Percentiles rank a stretch among this genome's conserved stretches.
phyloP scores from a whole-genome alignment of 1,284 basidiomycete genomes.

The Ganoderma resinaceum region DNA sequence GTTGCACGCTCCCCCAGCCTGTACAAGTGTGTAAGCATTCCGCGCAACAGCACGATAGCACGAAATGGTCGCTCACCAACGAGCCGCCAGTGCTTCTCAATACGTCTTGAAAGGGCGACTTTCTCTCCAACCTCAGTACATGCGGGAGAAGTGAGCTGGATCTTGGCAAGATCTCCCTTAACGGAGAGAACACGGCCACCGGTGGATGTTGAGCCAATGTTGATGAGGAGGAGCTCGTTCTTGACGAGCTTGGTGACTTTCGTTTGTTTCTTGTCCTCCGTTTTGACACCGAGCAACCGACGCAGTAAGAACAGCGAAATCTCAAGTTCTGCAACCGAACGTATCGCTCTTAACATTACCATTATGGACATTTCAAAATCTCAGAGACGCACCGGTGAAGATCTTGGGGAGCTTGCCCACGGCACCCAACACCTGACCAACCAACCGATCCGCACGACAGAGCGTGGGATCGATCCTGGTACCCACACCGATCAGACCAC shows the following conservation, averaged over 20 bases:
- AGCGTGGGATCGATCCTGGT: slow-evolving; percentile 97
- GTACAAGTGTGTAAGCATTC: not conserved
- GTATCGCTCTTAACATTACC: not conserved
- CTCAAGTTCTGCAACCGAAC: slow-evolving; percentile 71
- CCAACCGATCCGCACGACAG: slow-evolving; percentile 95
- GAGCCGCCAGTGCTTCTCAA: slow-evolving; percentile 97
- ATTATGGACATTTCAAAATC: not conserved
- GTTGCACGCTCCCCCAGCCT: slow-evolving; percentile 67
- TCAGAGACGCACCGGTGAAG: slow-evolving; percentile 76
- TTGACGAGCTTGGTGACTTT: slow-evolving; percentile 94
- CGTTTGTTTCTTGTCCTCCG: slow-evolving; percentile 98
- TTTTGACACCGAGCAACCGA: slow-evolving; percentile 96
- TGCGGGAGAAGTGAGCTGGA: slow-evolving; percentile 89
- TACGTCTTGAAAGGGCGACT: slow-evolving; percentile 90
- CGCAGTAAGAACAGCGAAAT: slow-evolving; percentile 94
- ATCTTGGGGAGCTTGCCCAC: slow-evolving; percentile 95
- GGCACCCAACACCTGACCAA: slow-evolving; percentile 95
- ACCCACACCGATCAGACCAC: slow-evolving; percentile 97
- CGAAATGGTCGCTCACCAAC: slow-evolving; percentile 62
- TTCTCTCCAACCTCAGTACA: slow-evolving; percentile 97
- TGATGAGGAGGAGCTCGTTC: slow-evolving; percentile 93
- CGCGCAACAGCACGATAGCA: slow-evolving; percentile 6
- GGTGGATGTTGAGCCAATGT: slow-evolving; percentile 94
- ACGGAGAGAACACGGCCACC: slow-evolving; percentile 92
- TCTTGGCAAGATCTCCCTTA: slow-evolving; percentile 93